Conservation (phyloP, 306 rosid genomes). For the Acmispon strigosus region DNA sequence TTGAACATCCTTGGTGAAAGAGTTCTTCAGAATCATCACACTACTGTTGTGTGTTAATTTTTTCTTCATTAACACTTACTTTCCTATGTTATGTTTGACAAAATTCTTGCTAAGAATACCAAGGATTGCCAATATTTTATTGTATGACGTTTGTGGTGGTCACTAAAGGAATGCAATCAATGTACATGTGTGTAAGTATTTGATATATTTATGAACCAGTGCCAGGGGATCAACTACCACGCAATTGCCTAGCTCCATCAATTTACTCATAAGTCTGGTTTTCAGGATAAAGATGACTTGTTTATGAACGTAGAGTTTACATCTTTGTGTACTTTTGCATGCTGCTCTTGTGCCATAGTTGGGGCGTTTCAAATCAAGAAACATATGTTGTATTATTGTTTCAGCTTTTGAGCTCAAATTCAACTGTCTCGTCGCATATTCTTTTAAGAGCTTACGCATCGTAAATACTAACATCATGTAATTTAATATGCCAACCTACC, state of each 20-base stretch:
- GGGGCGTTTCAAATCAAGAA: not conserved
- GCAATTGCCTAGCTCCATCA: not conserved
- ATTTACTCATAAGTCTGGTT: not conserved
- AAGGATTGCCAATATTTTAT: not conserved
- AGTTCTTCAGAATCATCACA: not conserved
- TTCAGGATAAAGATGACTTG: not conserved
- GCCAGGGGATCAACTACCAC: not conserved
- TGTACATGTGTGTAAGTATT: not conserved
- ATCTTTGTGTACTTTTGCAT: slow-evolving; percentile 1
- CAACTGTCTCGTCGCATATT: not conserved
- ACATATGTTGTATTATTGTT: not conserved
- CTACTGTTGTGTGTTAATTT: not conserved
- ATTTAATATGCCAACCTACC: not conserved
- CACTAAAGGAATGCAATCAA: slow-evolving; percentile 7
- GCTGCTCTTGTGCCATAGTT: not conserved
- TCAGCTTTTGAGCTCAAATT: slow-evolving; percentile 3
- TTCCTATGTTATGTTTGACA: not conserved
- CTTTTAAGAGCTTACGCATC: not conserved
- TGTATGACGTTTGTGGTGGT: not conserved
- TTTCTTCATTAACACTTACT: not conserved
- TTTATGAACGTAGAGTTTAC: not conserved
- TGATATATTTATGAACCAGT: not conserved
- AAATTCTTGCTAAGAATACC: not conserved
- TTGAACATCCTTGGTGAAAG: not conserved
- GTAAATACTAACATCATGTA: not conserved